Evolutionary conservation across 805 yeast species (phyloP), one percentile per base, ranked within the genome.

Genomic region (Isabelozyma heimii): DNA sequence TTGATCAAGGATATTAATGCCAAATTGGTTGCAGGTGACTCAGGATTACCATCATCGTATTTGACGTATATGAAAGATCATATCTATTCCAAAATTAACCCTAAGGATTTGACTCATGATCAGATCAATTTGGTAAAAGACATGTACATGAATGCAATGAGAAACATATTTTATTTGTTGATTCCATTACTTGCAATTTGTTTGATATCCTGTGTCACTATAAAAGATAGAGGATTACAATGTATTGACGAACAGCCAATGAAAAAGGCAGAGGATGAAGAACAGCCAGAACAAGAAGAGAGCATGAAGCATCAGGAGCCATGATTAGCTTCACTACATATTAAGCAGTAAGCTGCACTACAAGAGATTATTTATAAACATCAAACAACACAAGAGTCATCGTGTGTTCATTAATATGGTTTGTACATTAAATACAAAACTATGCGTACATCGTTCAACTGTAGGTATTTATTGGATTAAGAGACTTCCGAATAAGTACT

Each of bases 171-270:
- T 48, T 66, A 66, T 46, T 59, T 70, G 46, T 56, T 60, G 14
- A 59, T 71, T 38, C 76, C 77, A 2, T 52, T 72, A 40, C 54
- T 70, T 20, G 73, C 59, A 1, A 35, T 63, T n/a, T 69, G 75
- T 45, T 60, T 68, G 5, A 2, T 70, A 2, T 48, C 59, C 30
- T 56, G 68, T 8, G 58, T 71, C 14, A 58, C 71, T 38, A 56
- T 73, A n/a, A 64, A 57, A 42, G 79, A 75, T 51, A 58, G 63
- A 24, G 80, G 80, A 0, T 59, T 74, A 17, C 61, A 62, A 33
- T 63, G 70, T 40, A 58, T 66, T 35, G 75, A 69, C 48, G 67
- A 75, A 40, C 48, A 40, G 1, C 60, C 61, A 5, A 43, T 2
- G 4, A 6, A 37, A 12, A 37, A 37, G 16, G 2, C 14, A 20